phyloP scores from a whole-genome alignment of 306 rosid species.

The Quercus mongolica region DNA sequence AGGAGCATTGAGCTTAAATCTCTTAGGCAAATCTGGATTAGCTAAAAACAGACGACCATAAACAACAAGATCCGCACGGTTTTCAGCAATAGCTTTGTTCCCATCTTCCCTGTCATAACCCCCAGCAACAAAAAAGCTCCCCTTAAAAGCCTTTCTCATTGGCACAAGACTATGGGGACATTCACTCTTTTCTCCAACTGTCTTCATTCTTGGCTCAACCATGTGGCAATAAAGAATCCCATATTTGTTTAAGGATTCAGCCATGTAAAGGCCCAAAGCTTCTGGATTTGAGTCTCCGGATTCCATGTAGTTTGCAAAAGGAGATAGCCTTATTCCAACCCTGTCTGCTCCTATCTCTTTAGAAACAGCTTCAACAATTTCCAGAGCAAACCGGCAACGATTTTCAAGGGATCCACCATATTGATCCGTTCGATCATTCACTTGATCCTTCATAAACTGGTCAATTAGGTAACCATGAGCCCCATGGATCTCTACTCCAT shows the following conservation, averaged over 20 bases:
- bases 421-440: conserved; percentile 54
- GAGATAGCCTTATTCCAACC: conserved; percentile 67
- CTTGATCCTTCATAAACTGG: conserved; percentile 61
- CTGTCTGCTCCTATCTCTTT: conserved; percentile 56
- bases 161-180: conserved; percentile 32
- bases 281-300: conserved; percentile 52
- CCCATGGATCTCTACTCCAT: conserved; percentile 75
- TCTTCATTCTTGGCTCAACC: conserved; percentile 65
- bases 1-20: conserved; percentile 58
- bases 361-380: conserved; percentile 47
- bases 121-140: conserved; percentile 54
- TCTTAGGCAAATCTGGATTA: conserved; percentile 68
- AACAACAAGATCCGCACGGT: conserved; percentile 39
- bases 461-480: conserved; percentile 66
- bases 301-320: conserved; percentile 42
- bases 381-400: conserved; percentile 51
- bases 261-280: conserved; percentile 46
- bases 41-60: conserved; percentile 54
- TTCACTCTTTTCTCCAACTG: conserved; percentile 10
- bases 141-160: conserved; percentile 64
- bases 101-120: conserved; percentile 52
- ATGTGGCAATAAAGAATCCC: conserved; percentile 52
- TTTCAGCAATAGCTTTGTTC: conserved; percentile 41
- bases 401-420: conserved; percentile 75
- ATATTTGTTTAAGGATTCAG: conserved; percentile 41